Evolutionary conservation across 139 green algal species (phyloP), one percentile per base, ranked within the genome.

Genomic region (Picochlorum sp.): DNA sequence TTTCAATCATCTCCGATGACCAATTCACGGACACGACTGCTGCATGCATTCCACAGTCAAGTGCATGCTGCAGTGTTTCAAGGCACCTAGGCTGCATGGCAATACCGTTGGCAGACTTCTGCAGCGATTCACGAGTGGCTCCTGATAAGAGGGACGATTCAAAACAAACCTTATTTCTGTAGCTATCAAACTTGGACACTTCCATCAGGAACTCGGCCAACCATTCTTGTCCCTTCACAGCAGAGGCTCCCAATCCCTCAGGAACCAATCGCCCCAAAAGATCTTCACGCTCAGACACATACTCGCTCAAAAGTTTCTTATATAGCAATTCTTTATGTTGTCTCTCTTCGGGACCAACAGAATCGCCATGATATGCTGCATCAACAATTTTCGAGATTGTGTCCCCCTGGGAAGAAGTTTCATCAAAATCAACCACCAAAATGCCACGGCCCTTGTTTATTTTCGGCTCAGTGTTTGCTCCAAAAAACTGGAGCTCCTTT

Each of bases 351-450:
- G 11, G 47, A 20, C n/a, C n/a, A 10, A 54, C n/a, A 26, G 18
- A 20, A 54, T 20, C 47, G 2, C n/a, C 16, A 20, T 54, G 18
- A 54, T 21, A 54, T 54, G 81, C 86, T 10, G 83, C 74, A 10
- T 67, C 44, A 30, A 89, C 70, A 24, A 92, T 76, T 5, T 56
- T 37, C 2, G 69, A 69, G 9, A 73, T 90, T 23, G 79, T 89
- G 71, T 94, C 87, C 6, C 47, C 49, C 3, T 60, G 41, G 15
- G 75, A 89, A 65, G 66, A 78, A 11, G 87, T 93, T 44, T 90
- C 86, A 52, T 93, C 87, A 72, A 95, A 95, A 62, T 93, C 86
- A n/a, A 83, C 64, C 1, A 88, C 81, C 49, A 93, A 72, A 6
- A 85, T 41, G 2, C 65, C 37, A 13, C 88, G 56, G 3, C 26